These are phyloP conservation scores for Kazachstania psychrophila DNA, from an alignment of 805 yeast species.

Conservation along the genomic window DNA sequence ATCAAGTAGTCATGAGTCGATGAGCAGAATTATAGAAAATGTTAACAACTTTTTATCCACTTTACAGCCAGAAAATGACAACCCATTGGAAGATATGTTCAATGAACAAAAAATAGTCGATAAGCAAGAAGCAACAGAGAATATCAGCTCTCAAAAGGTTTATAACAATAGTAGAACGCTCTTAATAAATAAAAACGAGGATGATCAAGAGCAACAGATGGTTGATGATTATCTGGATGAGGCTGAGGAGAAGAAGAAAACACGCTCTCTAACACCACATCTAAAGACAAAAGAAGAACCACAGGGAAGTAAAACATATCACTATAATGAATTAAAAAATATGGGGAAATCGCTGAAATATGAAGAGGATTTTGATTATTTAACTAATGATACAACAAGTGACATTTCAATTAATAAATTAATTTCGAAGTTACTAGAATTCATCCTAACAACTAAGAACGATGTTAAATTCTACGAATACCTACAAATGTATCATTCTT, in stretches of 20 bases:
- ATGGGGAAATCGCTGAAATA: constrained; percentile 31
- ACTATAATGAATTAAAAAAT: constrained; percentile 23
- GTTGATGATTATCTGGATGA: constrained; percentile 8
- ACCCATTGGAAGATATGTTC: constrained; percentile 2
- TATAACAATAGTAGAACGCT: constrained; percentile 21
- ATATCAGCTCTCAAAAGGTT: constrained; percentile 1
- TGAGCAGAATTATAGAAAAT: constrained; percentile 7
- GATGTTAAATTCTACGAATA: constrained; percentile 15
- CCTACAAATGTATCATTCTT: constrained; percentile 10
- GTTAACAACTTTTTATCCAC: constrained; percentile 4
- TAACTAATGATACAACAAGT: constrained; percentile 6
- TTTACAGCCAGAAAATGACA: constrained; percentile 2
- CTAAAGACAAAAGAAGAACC: constrained; percentile 6
- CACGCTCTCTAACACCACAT: not conserved
- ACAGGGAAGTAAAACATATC: constrained; percentile 6
- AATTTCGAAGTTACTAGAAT: constrained; percentile 17
- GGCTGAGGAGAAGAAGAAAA: constrained; percentile 2
- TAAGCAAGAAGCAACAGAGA: not conserved
- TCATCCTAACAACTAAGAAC: constrained; percentile 12
- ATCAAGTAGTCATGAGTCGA: constrained; percentile 1
- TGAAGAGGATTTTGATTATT: constrained; percentile 31
- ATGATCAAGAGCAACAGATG: constrained; percentile 8
- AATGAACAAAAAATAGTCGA: not conserved
- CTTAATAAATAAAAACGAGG: constrained; percentile 10
- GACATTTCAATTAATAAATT: constrained; percentile 1